Conservation (phyloP, 208 protist species). For the Crithidia mellificae region DNA sequence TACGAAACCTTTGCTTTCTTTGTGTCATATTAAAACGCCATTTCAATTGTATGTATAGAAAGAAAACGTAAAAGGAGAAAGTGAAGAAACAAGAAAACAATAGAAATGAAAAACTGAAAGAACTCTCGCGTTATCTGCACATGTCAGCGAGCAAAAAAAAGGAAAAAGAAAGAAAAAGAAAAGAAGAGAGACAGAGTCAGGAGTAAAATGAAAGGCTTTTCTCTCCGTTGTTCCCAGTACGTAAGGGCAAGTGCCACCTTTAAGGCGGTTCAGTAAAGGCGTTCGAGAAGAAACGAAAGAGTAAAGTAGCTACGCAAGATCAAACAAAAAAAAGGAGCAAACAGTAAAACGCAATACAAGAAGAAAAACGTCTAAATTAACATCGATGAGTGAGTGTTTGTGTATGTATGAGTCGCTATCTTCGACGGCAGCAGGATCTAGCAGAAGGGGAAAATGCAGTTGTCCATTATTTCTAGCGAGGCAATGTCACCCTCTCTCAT, state of each 20-base stretch:
- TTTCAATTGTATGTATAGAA: constrained; percentile 5
- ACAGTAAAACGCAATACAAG: not conserved
- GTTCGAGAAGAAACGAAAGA: not conserved
- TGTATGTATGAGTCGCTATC: not conserved
- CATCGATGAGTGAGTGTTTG: not conserved
- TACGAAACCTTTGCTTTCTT: not conserved
- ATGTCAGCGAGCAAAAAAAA: constrained; percentile 1
- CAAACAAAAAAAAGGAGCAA: not conserved
- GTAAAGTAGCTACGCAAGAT: not conserved
- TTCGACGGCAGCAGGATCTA: no score
- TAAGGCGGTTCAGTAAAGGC: no score
- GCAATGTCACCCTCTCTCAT: no score
- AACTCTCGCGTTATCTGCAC: constrained; percentile 1
- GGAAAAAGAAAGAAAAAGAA: constrained; percentile 11
- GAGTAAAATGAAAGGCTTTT: no score
- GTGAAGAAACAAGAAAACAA: not conserved
- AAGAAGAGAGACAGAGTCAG: not conserved
- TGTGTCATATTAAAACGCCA: not conserved
- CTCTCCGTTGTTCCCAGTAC: no score
- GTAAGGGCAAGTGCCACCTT: no score
- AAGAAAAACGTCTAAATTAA: not conserved
- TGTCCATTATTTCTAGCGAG: no score
- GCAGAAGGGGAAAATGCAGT: no score
- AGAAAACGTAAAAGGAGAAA: not conserved
- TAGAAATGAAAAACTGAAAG: not conserved